Conservation (phyloP, 2,329 filamentous ascomycete genomes). For the Chaetomiaceae sp. region DNA sequence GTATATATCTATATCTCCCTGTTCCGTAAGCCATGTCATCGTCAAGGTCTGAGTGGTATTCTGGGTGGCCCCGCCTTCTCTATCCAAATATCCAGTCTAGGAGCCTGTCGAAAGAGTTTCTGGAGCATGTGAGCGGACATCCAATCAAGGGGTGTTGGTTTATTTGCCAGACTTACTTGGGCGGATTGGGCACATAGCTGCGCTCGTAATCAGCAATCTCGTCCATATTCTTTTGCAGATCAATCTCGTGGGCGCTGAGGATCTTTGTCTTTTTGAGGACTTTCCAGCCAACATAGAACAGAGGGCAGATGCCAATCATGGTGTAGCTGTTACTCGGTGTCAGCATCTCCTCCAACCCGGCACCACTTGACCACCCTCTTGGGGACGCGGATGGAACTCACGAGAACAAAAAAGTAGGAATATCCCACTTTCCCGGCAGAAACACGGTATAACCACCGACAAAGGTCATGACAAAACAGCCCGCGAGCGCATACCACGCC, state of each 20-base stretch:
- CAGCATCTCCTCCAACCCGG: not conserved
- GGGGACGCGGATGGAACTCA: no score
- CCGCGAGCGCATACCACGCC: constrained; percentile 45
- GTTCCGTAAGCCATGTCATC: no score
- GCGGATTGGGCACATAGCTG: constrained; percentile 25
- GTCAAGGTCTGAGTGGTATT: no score
- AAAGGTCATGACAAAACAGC: constrained; percentile 48
- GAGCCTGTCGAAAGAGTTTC: constrained; percentile 21
- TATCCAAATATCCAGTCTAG: constrained; percentile 29
- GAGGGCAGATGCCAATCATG: constrained; percentile 30
- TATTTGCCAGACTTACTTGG: constrained; percentile 23
- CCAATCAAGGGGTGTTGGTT: not conserved
- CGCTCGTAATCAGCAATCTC: constrained; percentile 49
- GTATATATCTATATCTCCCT: no score
- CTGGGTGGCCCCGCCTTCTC: not conserved
- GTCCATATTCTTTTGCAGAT: constrained; percentile 58
- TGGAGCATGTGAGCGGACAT: constrained; percentile 6
- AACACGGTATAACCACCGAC: constrained; percentile 54
- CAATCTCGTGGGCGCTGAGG: constrained; percentile 52
- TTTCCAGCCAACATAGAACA: constrained; percentile 65
- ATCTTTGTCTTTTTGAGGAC: constrained; percentile 57
- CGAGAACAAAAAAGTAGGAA: constrained; percentile 33
- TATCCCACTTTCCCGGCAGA: constrained; percentile 30
- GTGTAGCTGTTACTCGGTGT: constrained; percentile 28
- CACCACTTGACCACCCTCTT: no score